Evolutionary conservation across 305 asterid genomes (phyloP).

Genomic region (Fraxinus ornus): DNA sequence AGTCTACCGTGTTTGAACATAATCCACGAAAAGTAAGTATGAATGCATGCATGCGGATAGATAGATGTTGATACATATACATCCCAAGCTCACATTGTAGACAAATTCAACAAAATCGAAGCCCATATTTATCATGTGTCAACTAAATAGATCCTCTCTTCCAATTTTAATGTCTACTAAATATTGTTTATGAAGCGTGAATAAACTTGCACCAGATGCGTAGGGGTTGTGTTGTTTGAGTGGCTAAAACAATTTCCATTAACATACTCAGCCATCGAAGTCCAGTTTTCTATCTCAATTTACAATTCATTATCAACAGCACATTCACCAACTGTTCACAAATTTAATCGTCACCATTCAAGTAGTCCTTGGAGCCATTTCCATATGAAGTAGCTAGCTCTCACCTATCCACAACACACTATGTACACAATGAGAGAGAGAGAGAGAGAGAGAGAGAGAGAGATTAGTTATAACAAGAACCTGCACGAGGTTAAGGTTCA

Average conservation of each 20-base stretch:
- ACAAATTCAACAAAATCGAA: neutral
- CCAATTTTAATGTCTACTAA: neutral
- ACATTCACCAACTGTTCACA: neutral
- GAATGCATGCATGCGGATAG: neutral
- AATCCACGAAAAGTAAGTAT: neutral
- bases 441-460: neutral
- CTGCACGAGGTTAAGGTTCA: neutral
- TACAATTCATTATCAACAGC: neutral
- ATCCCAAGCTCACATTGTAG: neutral
- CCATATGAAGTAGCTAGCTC: neutral
- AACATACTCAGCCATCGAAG: neutral
- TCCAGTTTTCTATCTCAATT: neutral
- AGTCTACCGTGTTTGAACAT: slow-evolving; percentile 20
- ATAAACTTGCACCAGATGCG: neutral
- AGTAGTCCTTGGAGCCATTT: neutral
- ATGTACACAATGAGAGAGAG: neutral
- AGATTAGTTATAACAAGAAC: neutral
- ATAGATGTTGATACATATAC: neutral
- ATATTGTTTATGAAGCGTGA: neutral
- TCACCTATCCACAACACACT: neutral
- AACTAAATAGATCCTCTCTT: neutral
- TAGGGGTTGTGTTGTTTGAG: neutral
- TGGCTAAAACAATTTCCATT: neutral
- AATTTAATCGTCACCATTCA: neutral
- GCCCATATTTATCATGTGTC: neutral